Evolutionary conservation across 2,329 filamentous ascomycete species (phyloP).

Genomic region (Fusarium sp.): DNA sequence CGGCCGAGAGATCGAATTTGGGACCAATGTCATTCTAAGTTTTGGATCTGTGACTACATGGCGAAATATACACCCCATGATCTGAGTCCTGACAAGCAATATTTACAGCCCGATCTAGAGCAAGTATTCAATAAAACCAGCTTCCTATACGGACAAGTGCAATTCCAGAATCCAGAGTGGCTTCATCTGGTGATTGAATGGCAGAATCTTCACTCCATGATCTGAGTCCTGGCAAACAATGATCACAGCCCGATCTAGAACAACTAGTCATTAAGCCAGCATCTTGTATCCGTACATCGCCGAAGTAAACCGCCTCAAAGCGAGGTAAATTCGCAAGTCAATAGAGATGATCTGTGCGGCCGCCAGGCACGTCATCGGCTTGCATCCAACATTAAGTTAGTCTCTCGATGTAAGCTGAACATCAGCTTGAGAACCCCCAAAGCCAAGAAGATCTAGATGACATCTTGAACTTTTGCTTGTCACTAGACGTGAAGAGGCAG

Average conservation of each 20-base stretch:
- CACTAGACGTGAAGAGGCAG: conserved; percentile 33
- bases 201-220: conserved; percentile 15
- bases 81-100: too few species aligned
- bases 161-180: background rate
- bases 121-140: too few species aligned
- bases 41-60: too few species aligned
- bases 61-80: too few species aligned
- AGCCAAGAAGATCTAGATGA: conserved; percentile 13
- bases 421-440: conserved; percentile 4
- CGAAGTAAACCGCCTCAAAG: conserved; percentile 22
- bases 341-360: background rate
- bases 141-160: too few species aligned
- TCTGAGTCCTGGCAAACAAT: conserved; percentile 12
- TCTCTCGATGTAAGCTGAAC: background rate
- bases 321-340: conserved; percentile 1
- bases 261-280: background rate
- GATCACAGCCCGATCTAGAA: background rate
- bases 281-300: background rate
- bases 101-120: too few species aligned
- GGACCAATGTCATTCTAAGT: too few species aligned
- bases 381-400: conserved; percentile 30
- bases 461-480: conserved; percentile 18
- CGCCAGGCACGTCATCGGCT: conserved; percentile 37
- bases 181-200: conserved; percentile 24
- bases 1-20: background rate